Base-by-base conservation (phyloP, 2,329 filamentous ascomycete genomes). In the Exophiala bonariae region DNA sequence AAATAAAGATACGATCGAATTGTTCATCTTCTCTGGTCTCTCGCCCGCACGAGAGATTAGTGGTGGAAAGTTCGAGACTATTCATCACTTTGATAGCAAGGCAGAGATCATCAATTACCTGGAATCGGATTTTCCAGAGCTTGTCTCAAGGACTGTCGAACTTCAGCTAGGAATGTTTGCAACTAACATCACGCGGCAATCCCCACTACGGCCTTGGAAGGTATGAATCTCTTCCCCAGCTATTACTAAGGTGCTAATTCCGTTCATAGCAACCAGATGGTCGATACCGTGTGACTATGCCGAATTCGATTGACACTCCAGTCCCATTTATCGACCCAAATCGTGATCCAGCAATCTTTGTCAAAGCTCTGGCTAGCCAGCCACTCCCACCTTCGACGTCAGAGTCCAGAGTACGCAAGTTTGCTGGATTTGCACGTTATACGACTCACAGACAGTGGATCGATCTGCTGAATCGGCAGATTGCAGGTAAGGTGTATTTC, bases 61-160 rank as follows among this genome's bases (percentile, higher is more conserved):
- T 33, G 23, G 4, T 9, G 26, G 26, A 17, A 22, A 32, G 16
- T 42, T 8, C 18, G 4, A 23, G 10, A 32, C 32, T 6, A 33
- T 42, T n/a, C 19, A 42, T 44, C 61, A 63, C 45, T 62, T 60
- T 37, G 28, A 42, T 33, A 16, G 23, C 7, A 42, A 42, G 18
- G 28, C 40, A 14, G 26, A 5, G 19, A 32, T 34, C 16, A 19
- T 42, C 23, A 4, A 42, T 4, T 6, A 5, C 14, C 9, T 33
- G 7, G 23, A 32, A 14, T 7, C 4, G 4, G 10, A 30, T 4
- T 33, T 6, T 30, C 23, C 40, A 10, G 6, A 13, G 14, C 23
- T 42, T 23, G 40, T 30, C 3, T 5, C 3, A 10, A 16, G 18
- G n/a, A 42, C 28, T 16, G 26, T 16, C 28, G 16, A 6, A 10